These are phyloP conservation scores for Prunus dulcis DNA, from an alignment of 306 rosid genomes.

Conservation along the genomic window DNA sequence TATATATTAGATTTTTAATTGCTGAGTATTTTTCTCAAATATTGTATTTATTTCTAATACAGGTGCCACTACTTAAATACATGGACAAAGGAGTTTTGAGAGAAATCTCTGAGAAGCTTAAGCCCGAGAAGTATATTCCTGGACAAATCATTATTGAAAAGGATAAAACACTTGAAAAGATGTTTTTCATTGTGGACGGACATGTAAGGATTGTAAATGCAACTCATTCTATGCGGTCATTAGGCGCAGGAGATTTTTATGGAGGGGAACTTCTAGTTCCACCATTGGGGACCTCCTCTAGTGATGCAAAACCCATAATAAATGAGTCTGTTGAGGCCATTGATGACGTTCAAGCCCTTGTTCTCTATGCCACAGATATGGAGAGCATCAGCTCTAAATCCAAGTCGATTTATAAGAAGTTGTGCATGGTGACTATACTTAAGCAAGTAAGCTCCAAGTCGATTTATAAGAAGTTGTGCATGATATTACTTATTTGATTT, in stretches of 20 bases:
- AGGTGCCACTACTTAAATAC: neutral
- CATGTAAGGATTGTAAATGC: neutral
- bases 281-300: too few relatives aligned
- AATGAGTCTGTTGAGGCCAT: neutral
- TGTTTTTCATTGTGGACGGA: conserved; percentile 7
- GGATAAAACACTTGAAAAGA: conserved; percentile 10
- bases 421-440: too few relatives aligned
- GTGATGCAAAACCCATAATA: too few relatives aligned
- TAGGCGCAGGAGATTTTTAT: neutral
- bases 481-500: too few relatives aligned
- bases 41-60: too few relatives aligned
- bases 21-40: too few relatives aligned
- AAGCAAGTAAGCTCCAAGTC: too few relatives aligned
- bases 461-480: too few relatives aligned
- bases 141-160: neutral
- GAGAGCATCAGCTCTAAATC: neutral
- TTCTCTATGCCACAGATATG: neutral
- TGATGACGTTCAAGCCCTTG: neutral
- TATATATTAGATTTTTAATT: too few relatives aligned
- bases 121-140: neutral
- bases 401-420: too few relatives aligned
- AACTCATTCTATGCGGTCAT: too few relatives aligned
- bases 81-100: neutral
- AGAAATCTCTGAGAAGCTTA: neutral
- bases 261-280: neutral